Percentiles rank a stretch among this genome's conserved stretches.
Evolutionary conservation across 352 stramenopile genomes (phyloP).

Genomic region (Phytophthora niederhauseri): DNA sequence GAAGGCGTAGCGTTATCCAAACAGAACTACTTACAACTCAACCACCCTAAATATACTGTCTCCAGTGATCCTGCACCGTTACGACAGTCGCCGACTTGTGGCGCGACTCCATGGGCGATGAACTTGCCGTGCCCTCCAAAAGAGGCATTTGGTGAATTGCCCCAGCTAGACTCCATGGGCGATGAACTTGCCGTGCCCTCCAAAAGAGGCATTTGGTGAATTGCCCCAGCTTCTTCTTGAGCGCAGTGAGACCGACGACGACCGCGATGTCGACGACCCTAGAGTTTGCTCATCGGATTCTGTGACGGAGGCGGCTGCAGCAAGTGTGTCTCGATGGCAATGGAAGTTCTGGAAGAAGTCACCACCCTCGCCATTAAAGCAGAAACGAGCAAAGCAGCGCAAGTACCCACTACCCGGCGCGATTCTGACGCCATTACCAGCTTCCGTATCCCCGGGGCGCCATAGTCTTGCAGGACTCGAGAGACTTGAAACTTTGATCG

Average conservation of each 20-base stretch:
- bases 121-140: slow-evolving; percentile 13
- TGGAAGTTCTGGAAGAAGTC: slow-evolving; percentile 34
- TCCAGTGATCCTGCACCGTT: slow-evolving; percentile 9
- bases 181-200: slow-evolving; percentile 20
- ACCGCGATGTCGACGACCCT: slow-evolving; percentile 2
- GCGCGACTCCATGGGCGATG: slow-evolving; percentile 18
- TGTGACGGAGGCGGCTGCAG: slow-evolving; percentile 12
- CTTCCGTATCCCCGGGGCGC: slow-evolving; percentile 13
- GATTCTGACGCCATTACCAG: slow-evolving; percentile 16
- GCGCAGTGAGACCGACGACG: slow-evolving; percentile 37
- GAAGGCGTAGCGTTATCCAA: background rate
- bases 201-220: slow-evolving; percentile 17
- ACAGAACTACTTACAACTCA: background rate
- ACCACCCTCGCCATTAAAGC: background rate
- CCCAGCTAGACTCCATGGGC: too few species aligned
- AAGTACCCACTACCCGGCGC: slow-evolving; percentile 20
- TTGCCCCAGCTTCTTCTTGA: slow-evolving; percentile 27
- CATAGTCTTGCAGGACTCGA: background rate
- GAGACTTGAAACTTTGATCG: slow-evolving; percentile 18
- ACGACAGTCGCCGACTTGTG: slow-evolving; percentile 8
- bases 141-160: slow-evolving; percentile 18
- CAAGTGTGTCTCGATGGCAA: slow-evolving; percentile 23
- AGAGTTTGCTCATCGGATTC: slow-evolving; percentile 6
- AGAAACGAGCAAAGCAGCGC: slow-evolving; percentile 25
- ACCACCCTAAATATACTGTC: slow-evolving; percentile 19